phyloP scores from a whole-genome alignment of 805 yeast genomes.

The Tetrapisispora namnaoensis region DNA sequence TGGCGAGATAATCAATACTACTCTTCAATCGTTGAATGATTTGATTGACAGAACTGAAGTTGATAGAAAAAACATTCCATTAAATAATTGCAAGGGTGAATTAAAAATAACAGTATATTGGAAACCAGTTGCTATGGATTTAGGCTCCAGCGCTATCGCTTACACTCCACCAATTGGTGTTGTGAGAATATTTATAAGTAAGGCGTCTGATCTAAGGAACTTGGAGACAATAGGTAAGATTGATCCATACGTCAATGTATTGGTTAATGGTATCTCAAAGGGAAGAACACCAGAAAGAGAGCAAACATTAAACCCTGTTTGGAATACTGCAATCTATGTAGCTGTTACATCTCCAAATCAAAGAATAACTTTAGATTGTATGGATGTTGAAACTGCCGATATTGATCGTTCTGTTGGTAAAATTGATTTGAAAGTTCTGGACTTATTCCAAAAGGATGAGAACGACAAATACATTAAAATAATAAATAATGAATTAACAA shows the following conservation, averaged over 20 bases:
- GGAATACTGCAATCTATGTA: slow-evolving; percentile 74
- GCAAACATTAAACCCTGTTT: slow-evolving; percentile 67
- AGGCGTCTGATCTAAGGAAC: slow-evolving; percentile 69
- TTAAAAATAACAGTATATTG: slow-evolving; percentile 60
- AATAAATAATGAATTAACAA: slow-evolving; percentile 45
- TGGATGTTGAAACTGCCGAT: slow-evolving; percentile 79
- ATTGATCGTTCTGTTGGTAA: slow-evolving; percentile 83
- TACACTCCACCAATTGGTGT: slow-evolving; percentile 95
- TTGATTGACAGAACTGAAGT: slow-evolving; percentile 70
- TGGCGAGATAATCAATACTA: slow-evolving; percentile 49
- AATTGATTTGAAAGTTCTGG: slow-evolving; percentile 58
- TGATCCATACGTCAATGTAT: slow-evolving; percentile 81
- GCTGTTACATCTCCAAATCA: slow-evolving; percentile 80
- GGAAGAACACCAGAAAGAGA: slow-evolving; percentile 66
- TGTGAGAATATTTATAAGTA: slow-evolving; percentile 58
- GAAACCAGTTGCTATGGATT: slow-evolving; percentile 74
- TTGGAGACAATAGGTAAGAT: slow-evolving; percentile 82
- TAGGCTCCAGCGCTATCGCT: slow-evolving; percentile 63
- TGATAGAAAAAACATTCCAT: slow-evolving; percentile 67
- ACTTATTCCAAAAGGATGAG: slow-evolving; percentile 50
- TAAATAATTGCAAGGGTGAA: slow-evolving; percentile 63
- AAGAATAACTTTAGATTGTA: slow-evolving; percentile 71
- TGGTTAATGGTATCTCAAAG: slow-evolving; percentile 65
- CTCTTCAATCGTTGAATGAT: slow-evolving; percentile 49
- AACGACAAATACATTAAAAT: slow-evolving; percentile 56